phyloP scores from a whole-genome alignment of 2,329 filamentous ascomycete species.

The Fusarium brachygibbosum region DNA sequence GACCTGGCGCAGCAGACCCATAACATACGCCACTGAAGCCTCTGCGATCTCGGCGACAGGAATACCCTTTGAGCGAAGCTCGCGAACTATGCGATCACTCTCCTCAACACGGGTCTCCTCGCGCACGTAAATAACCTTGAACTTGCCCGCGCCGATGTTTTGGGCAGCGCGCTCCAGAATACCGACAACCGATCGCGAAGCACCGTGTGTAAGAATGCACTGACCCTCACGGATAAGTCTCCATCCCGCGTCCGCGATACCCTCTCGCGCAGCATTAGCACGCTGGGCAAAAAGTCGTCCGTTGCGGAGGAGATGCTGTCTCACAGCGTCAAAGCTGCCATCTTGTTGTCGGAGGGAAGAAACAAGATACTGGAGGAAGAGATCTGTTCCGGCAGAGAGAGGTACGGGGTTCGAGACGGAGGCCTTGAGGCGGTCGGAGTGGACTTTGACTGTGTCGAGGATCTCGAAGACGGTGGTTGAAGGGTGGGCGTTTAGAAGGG shows the following conservation, averaged over 20 bases:
- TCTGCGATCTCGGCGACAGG: conserved; percentile 76
- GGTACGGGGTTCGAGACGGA: conserved; percentile 90
- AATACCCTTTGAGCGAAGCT: conserved; percentile 79
- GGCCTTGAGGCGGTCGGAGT: conserved; percentile 82
- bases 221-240: conserved; percentile 83
- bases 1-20: conserved; percentile 69
- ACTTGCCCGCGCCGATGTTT: conserved; percentile 71
- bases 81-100: conserved; percentile 76
- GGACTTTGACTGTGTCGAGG: conserved; percentile 83
- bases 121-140: conserved; percentile 86
- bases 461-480: conserved; percentile 94
- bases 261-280: conserved; percentile 86
- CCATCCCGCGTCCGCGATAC: conserved; percentile 84
- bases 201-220: conserved; percentile 91
- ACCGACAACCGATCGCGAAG: conserved; percentile 84
- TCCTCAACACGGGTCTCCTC: conserved; percentile 69
- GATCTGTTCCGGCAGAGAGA: conserved; percentile 91
- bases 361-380: conserved; percentile 95
- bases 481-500: conserved; percentile 82
- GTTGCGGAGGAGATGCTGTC: conserved; percentile 87
- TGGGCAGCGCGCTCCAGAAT: conserved; percentile 78
- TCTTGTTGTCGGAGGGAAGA: conserved; percentile 74
- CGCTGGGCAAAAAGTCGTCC: conserved; percentile 87
- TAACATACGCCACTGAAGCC: conserved; percentile 81
- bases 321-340: conserved; percentile 79